phyloP scores from a whole-genome alignment of 2,329 filamentous ascomycete genomes.

The Uncinocarpus reesii region DNA sequence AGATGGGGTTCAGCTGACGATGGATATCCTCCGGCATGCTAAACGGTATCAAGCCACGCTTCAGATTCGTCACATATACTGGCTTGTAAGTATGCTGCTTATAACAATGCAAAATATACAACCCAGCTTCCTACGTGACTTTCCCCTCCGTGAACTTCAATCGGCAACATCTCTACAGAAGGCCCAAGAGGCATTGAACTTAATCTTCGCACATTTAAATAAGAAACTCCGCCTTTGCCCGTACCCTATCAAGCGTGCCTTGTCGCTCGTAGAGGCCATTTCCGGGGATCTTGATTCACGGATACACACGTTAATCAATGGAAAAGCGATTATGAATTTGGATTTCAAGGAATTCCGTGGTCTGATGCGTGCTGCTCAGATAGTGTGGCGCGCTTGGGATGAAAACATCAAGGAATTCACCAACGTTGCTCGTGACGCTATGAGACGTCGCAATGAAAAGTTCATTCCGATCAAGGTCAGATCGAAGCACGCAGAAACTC shows the following conservation, averaged over 20 bases:
- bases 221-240: constrained; percentile 95
- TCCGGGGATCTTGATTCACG: constrained; percentile 83
- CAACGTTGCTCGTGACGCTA: constrained; percentile 91
- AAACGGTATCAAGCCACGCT: constrained; percentile 96
- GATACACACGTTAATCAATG: constrained; percentile 74
- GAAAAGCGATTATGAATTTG: constrained; percentile 79
- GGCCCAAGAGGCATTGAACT: constrained; percentile 73
- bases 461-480: constrained; percentile 97
- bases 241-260: constrained; percentile 82
- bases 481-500: constrained; percentile 76
- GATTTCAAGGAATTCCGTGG: constrained; percentile 82
- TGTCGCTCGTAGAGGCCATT: constrained; percentile 93
- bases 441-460: constrained; percentile 84
- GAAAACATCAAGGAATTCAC: constrained; percentile 96
- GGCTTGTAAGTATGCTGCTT: constrained; percentile 90
- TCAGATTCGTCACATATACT: constrained; percentile 93
- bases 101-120: constrained; percentile 97
- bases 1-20: constrained; percentile 77
- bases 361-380: constrained; percentile 72
- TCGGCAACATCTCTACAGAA: constrained; percentile 84
- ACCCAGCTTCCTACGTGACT: constrained; percentile 97
- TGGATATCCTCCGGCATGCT: constrained; percentile 91
- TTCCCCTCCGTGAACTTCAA: constrained; percentile 86
- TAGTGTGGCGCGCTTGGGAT: constrained; percentile 88
- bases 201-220: constrained; percentile 91